These are phyloP conservation scores for Botrytis fragariae DNA, from an alignment of 2,329 filamentous ascomycete genomes.

Conservation along the genomic window DNA sequence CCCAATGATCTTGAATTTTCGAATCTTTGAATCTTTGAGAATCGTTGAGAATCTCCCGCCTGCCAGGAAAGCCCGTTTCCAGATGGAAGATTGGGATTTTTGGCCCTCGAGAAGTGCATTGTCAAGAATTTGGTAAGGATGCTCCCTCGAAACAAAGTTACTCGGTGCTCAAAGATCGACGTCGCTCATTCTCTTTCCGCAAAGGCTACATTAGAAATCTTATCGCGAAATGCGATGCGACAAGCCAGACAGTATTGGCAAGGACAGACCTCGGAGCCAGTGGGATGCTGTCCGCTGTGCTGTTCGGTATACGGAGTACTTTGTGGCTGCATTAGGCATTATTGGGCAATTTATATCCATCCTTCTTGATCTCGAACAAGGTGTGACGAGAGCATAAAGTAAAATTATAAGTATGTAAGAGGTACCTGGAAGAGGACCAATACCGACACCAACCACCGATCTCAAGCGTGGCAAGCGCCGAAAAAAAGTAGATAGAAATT, in stretches of 20 bases:
- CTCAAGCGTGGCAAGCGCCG: constrained; percentile 16
- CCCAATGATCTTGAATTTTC: constrained; percentile 6
- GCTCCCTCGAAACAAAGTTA: neutral
- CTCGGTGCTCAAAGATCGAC: constrained; percentile 11
- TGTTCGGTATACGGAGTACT: neutral
- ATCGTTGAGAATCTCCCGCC: neutral
- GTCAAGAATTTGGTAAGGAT: neutral
- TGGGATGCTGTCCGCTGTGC: constrained; percentile 9
- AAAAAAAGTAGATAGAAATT: neutral
- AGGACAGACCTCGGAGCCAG: constrained; percentile 18
- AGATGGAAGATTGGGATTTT: neutral
- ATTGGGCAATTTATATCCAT: constrained; percentile 16
- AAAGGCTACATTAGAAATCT: constrained; percentile 6
- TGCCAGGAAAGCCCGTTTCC: neutral
- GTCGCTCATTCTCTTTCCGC: constrained; percentile 11
- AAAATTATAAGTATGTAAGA: neutral
- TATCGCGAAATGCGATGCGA: neutral
- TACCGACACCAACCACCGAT: neutral
- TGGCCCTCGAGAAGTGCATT: constrained; percentile 4
- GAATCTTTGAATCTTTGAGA: neutral
- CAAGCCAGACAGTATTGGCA: neutral
- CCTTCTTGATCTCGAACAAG: constrained; percentile 2
- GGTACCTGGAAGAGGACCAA: neutral
- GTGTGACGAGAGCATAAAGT: constrained; percentile 17
- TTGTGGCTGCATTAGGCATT: constrained; percentile 20